phyloP scores from a whole-genome alignment of 305 asterid species.

The Fraxinus platypoda region DNA sequence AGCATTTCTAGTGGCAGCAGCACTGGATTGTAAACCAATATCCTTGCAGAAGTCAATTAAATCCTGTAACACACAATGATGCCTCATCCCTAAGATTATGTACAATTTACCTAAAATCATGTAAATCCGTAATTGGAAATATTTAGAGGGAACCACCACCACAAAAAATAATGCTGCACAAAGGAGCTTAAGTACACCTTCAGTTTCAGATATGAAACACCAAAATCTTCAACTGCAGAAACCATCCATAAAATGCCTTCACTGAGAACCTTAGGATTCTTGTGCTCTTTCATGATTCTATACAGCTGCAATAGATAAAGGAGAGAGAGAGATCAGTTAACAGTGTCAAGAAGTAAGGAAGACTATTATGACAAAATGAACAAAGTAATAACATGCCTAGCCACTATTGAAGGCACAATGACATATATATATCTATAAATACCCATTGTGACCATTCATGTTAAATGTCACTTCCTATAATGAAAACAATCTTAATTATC shows the following conservation, averaged over 20 bases:
- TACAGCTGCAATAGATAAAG: slow-evolving; percentile 52
- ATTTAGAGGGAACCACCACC: slow-evolving; percentile 5
- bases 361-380: neutral
- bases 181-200: slow-evolving; percentile 63
- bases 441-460: neutral
- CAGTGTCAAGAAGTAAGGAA: neutral
- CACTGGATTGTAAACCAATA: slow-evolving; percentile 92
- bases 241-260: slow-evolving; percentile 98
- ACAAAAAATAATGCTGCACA: slow-evolving; percentile 4
- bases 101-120: slow-evolving; percentile 5
- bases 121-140: slow-evolving; percentile 3
- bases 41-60: slow-evolving; percentile 98
- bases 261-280: slow-evolving; percentile 98
- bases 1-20: slow-evolving; percentile 95
- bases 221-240: slow-evolving; percentile 91
- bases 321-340: slow-evolving; percentile 15
- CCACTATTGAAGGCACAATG: neutral
- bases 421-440: neutral
- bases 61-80: slow-evolving; percentile 54
- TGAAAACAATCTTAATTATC: neutral
- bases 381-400: neutral
- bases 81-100: slow-evolving; percentile 18
- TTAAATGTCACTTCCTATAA: neutral
- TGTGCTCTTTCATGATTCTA: slow-evolving; percentile 97
- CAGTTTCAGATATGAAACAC: slow-evolving; percentile 70